These are phyloP conservation scores for Globisporangium takayamanum DNA, from an alignment of 352 stramenopile genomes.

Conservation along the genomic window DNA sequence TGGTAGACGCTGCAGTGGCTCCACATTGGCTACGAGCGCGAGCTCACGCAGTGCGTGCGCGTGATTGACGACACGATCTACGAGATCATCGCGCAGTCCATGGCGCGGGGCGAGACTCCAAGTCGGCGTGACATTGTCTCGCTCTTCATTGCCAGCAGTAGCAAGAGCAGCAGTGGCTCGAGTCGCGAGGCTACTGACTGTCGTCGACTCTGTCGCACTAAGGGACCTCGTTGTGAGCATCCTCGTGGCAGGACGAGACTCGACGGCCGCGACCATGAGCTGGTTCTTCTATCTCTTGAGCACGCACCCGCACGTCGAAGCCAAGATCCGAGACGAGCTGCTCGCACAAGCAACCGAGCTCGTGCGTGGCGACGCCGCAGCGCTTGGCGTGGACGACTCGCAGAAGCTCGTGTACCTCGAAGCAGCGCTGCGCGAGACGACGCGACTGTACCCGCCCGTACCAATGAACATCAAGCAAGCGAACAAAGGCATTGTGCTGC, in stretches of 20 bases:
- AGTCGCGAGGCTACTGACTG: constrained; percentile 4
- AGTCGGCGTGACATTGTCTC: constrained; percentile 24
- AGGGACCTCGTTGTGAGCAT: constrained; percentile 48
- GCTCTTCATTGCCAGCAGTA: constrained; percentile 36
- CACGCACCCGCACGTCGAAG: constrained; percentile 27
- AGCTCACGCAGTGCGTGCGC: constrained; percentile 25
- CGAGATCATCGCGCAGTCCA: constrained; percentile 25
- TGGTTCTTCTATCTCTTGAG: constrained; percentile 43
- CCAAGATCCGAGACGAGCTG: constrained; percentile 23
- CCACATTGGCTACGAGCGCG: constrained; percentile 22
- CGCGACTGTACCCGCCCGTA: constrained; percentile 26
- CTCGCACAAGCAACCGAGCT: constrained; percentile 6
- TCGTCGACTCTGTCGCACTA: constrained; percentile 11
- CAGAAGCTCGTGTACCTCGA: constrained; percentile 14
- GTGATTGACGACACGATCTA: constrained; percentile 27
- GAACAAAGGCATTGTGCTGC: constrained; percentile 35
- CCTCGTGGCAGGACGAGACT: constrained; percentile 41
- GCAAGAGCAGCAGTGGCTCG: not conserved
- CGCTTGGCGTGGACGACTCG: constrained; percentile 7
- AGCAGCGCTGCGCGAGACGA: constrained; percentile 22
- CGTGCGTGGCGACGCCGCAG: not conserved
- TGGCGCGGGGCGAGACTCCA: constrained; percentile 11
- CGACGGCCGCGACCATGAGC: constrained; percentile 28
- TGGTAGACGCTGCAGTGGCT: constrained; percentile 38
- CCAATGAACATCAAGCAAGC: constrained; percentile 21